Evolutionary conservation across 1,284 basidiomycete species (phyloP).

Genomic region (Ceratobasidium sp.): DNA sequence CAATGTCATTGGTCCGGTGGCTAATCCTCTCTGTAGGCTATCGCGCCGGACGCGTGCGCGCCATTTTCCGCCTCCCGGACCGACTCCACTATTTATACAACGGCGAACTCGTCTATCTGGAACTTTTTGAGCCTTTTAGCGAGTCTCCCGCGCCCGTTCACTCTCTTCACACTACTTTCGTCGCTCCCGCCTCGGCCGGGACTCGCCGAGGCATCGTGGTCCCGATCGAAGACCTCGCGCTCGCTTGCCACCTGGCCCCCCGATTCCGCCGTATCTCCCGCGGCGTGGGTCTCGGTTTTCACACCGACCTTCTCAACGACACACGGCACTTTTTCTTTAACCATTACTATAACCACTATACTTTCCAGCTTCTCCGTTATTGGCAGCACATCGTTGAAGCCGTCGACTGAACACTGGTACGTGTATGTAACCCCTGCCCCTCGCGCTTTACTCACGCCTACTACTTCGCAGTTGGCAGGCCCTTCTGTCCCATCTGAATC

Average conservation of each 20-base stretch:
- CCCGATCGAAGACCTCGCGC: not conserved
- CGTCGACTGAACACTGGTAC: too few relatives aligned
- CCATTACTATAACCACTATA: conserved; percentile 13
- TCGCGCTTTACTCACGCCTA: too few relatives aligned
- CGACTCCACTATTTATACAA: not conserved
- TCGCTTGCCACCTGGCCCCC: conserved; percentile 14
- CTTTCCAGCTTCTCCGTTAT: not conserved
- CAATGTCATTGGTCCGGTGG: not conserved
- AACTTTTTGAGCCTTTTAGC: conserved; percentile 5
- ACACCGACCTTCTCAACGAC: not conserved
- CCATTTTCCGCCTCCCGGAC: conserved; percentile 11
- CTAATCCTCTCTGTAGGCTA: not conserved
- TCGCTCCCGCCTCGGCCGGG: not conserved
- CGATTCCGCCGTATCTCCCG: conserved; percentile 1
- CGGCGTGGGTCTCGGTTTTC: not conserved
- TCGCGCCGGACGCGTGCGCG: conserved; percentile 16
- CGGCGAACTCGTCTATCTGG: conserved; percentile 2
- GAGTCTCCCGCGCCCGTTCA: not conserved
- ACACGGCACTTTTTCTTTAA: conserved; percentile 5
- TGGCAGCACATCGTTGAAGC: not conserved
- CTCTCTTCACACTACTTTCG: not conserved
- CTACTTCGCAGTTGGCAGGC: too few relatives aligned
- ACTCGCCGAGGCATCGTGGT: not conserved
- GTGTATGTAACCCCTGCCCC: too few relatives aligned
- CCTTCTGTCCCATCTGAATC: too few relatives aligned